phyloP scores from a whole-genome alignment of 371 early-diverging fungal genomes.

The Mortierella sp. region DNA sequence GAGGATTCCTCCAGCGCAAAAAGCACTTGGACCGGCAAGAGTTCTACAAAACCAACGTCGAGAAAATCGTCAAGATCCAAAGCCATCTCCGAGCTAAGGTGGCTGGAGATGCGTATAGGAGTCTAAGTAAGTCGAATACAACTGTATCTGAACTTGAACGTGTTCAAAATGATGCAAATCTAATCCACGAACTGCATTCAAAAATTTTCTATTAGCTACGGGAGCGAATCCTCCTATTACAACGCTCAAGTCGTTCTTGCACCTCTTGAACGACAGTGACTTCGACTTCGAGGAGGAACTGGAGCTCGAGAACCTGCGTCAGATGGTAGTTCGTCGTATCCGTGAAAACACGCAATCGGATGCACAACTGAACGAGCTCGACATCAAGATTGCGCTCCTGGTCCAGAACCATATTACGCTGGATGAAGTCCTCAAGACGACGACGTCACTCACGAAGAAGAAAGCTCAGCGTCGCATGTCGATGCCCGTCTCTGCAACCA shows the following conservation, averaged over 20 bases:
- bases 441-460: constrained; percentile 67
- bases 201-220: no score
- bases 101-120: constrained; percentile 82
- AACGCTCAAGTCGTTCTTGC: constrained; percentile 88
- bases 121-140: constrained; percentile 71
- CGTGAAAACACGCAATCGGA: constrained; percentile 91
- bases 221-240: constrained; percentile 82
- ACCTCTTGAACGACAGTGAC: constrained; percentile 91
- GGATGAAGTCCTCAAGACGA: constrained; percentile 86
- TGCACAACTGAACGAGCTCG: constrained; percentile 86
- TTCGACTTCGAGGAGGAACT: constrained; percentile 93
- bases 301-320: constrained; percentile 88
- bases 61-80: constrained; percentile 88
- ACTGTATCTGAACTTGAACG: no score
- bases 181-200: no score
- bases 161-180: no score
- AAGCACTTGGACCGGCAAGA: constrained; percentile 68
- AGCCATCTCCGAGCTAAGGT: constrained; percentile 85
- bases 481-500: constrained; percentile 53
- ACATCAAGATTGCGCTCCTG: constrained; percentile 96
- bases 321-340: constrained; percentile 87
- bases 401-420: constrained; percentile 96
- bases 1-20: constrained; percentile 73
- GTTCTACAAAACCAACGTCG: constrained; percentile 73
- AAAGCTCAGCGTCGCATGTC: constrained; percentile 63